These are phyloP conservation scores for Leptosphaerulina australis DNA, from an alignment of 2,329 filamentous ascomycete species.

Conservation along the genomic window DNA sequence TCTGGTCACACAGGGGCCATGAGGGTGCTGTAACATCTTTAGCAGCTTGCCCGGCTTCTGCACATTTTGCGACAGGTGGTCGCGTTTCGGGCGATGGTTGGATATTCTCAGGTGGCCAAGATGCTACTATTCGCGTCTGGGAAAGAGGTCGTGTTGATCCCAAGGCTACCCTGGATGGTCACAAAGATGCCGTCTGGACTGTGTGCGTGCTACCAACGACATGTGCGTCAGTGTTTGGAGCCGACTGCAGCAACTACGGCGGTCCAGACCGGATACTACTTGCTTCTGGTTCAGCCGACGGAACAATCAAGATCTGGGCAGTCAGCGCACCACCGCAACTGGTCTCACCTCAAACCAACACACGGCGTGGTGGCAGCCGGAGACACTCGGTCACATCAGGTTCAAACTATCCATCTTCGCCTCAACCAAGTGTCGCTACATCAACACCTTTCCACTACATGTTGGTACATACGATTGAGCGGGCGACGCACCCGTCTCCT, in stretches of 20 bases:
- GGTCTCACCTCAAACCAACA: slow-evolving; percentile 77
- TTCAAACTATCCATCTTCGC: slow-evolving; percentile 86
- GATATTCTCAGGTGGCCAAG: slow-evolving; percentile 97
- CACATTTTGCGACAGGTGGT: slow-evolving; percentile 87
- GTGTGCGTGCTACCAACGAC: slow-evolving; percentile 90
- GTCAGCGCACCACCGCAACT: slow-evolving; percentile 88
- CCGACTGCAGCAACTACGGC: slow-evolving; percentile 72
- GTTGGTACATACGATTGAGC: slow-evolving; percentile 82
- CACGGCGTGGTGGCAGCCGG: slow-evolving; percentile 75
- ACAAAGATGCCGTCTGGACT: slow-evolving; percentile 95
- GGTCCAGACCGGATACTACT: slow-evolving; percentile 84
- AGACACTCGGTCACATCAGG: slow-evolving; percentile 94
- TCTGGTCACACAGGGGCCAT: slow-evolving; percentile 95
- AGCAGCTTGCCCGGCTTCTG: slow-evolving; percentile 83
- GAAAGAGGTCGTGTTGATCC: slow-evolving; percentile 92
- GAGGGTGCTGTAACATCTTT: slow-evolving; percentile 87
- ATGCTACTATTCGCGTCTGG: slow-evolving; percentile 92
- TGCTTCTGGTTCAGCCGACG: slow-evolving; percentile 90
- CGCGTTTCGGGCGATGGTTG: slow-evolving; percentile 90
- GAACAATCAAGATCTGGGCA: slow-evolving; percentile 90
- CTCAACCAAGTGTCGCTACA: slow-evolving; percentile 85
- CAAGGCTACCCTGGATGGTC: slow-evolving; percentile 90
- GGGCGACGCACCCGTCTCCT: slow-evolving; percentile 73
- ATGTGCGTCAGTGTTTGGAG: slow-evolving; percentile 78
- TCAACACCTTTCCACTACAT: slow-evolving; percentile 86